phyloP scores from a whole-genome alignment of 306 rosid genomes.

The Adenanthera pavonina region DNA sequence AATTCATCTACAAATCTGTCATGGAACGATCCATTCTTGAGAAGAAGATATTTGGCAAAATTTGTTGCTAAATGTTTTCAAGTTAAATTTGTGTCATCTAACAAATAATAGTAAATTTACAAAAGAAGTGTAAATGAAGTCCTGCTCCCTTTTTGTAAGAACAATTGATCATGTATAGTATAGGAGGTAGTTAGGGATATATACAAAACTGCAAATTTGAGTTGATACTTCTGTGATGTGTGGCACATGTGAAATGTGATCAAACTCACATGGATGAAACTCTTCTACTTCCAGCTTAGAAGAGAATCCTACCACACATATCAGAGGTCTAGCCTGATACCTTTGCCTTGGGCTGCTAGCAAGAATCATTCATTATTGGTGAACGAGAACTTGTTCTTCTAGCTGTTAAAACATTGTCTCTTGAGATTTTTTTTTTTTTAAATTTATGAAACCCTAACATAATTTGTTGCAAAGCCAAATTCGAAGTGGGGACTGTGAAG shows the following conservation, averaged over 20 bases:
- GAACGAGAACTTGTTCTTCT: background rate
- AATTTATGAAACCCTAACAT: background rate
- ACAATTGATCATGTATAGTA: constrained; percentile 7
- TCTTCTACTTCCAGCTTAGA: background rate
- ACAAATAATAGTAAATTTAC: background rate
- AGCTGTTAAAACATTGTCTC: background rate
- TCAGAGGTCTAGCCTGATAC: background rate
- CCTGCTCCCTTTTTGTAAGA: background rate
- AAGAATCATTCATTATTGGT: background rate
- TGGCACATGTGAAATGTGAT: background rate
- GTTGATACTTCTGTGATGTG: background rate
- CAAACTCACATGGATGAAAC: background rate
- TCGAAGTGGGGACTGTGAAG: background rate
- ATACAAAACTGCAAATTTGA: background rate
- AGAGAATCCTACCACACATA: background rate
- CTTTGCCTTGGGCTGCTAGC: background rate
- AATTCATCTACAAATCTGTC: background rate
- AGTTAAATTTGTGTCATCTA: background rate
- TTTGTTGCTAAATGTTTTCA: background rate
- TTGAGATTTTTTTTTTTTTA: background rate
- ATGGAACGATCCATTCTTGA: background rate
- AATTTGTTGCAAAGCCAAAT: background rate
- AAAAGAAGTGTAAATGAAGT: background rate
- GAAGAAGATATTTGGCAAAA: background rate
- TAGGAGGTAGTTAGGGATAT: constrained; percentile 7